Conservation (phyloP, 148 eudicot species). For the Oxyria digyna region DNA sequence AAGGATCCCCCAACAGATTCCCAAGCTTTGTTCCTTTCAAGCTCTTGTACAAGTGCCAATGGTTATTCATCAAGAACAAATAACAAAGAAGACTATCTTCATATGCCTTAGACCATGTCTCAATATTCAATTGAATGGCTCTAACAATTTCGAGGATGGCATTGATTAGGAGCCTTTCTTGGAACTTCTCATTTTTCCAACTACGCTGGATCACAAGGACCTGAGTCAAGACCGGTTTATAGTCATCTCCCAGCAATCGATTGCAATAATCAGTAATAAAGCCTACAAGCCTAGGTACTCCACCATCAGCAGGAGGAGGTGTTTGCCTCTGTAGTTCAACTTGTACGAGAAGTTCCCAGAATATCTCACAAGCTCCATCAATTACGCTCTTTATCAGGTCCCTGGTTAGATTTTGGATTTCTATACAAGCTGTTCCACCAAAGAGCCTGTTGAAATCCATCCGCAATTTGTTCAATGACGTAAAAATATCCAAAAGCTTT, state of each 20-base stretch:
- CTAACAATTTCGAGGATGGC: slow-evolving; percentile 56
- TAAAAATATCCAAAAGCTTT: slow-evolving; percentile 65
- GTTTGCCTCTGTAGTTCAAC: slow-evolving; percentile 71
- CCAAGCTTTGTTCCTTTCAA: slow-evolving; percentile 65
- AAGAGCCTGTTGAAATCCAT: slow-evolving; percentile 71
- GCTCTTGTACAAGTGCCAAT: slow-evolving; percentile 65
- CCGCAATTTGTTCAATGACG: slow-evolving; percentile 54
- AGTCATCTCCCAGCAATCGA: slow-evolving; percentile 61
- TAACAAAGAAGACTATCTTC: slow-evolving; percentile 30
- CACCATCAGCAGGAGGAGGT: slow-evolving; percentile 62
- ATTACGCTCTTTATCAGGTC: slow-evolving; percentile 63
- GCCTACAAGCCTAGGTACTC: slow-evolving; percentile 58
- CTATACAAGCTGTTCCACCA: slow-evolving; percentile 75
- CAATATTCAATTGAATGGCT: slow-evolving; percentile 61
- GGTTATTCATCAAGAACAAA: slow-evolving; percentile 74
- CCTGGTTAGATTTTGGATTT: slow-evolving; percentile 59
- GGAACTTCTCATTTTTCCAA: slow-evolving; percentile 83
- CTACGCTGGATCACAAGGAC: slow-evolving; percentile 68
- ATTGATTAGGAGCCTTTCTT: slow-evolving; percentile 50
- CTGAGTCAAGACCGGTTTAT: slow-evolving; percentile 62
- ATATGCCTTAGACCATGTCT: slow-evolving; percentile 65
- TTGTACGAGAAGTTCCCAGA: slow-evolving; percentile 75
- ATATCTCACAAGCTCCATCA: slow-evolving; percentile 68
- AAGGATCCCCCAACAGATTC: slow-evolving; percentile 42
- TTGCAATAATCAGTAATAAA: slow-evolving; percentile 66